Percentiles rank a stretch among this genome's conserved stretches.
Evolutionary conservation across 805 yeast species (phyloP).

Genomic region (Monosporozyma aquatica): DNA sequence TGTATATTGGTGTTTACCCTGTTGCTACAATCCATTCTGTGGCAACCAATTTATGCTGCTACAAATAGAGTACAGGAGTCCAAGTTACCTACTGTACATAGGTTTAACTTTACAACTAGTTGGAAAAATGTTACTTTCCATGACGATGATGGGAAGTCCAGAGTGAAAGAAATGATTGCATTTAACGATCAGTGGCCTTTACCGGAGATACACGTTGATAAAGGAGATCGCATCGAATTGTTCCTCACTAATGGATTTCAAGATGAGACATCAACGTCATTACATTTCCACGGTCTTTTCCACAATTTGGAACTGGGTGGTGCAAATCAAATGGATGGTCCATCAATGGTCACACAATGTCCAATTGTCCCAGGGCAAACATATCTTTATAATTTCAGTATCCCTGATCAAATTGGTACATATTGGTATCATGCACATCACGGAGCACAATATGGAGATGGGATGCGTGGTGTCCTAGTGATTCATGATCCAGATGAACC

Average conservation of each 20-base stretch:
- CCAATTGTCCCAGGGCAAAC: constrained; percentile 66
- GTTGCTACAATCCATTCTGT: not conserved
- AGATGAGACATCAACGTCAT: constrained; percentile 37
- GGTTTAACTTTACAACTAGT: constrained; percentile 46
- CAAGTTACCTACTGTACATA: constrained; percentile 32
- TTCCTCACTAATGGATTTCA: constrained; percentile 53
- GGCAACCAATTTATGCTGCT: not conserved
- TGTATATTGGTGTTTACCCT: not conserved
- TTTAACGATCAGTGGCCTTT: constrained; percentile 68
- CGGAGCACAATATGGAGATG: constrained; percentile 72
- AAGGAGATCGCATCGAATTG: constrained; percentile 53
- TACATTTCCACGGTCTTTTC: constrained; percentile 75
- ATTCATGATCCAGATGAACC: constrained; percentile 51
- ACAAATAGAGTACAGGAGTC: too few relatives aligned
- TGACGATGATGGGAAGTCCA: not conserved
- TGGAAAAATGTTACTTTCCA: constrained; percentile 41
- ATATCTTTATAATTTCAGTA: constrained; percentile 60
- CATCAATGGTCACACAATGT: constrained; percentile 71
- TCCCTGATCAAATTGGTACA: constrained; percentile 61
- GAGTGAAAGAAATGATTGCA: constrained; percentile 45
- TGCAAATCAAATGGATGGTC: constrained; percentile 60
- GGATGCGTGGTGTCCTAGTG: constrained; percentile 59
- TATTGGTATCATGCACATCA: constrained; percentile 80
- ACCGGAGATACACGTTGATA: constrained; percentile 55
- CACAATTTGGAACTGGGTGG: constrained; percentile 46